Evolutionary conservation across 371 early-diverging fungal genomes (phyloP).

Genomic region (Lichtheimia corymbifera): DNA sequence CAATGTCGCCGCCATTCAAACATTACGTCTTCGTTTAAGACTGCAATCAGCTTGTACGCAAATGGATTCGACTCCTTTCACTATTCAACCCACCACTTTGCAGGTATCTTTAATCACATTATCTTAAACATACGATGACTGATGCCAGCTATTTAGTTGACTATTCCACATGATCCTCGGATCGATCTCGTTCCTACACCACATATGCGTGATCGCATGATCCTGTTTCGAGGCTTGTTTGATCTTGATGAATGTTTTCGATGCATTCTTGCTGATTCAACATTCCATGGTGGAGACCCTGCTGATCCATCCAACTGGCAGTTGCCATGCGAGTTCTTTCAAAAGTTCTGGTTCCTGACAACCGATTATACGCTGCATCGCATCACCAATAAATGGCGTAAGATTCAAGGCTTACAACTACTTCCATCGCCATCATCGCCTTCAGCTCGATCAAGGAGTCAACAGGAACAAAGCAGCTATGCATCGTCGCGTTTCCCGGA

Average conservation of each 20-base stretch:
- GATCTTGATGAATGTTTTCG: conserved; percentile 61
- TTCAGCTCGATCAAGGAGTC: conserved; percentile 3
- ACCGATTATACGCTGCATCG: conserved; percentile 40
- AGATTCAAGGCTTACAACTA: conserved; percentile 26
- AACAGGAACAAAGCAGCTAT: conserved; percentile 4
- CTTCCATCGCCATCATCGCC: not conserved
- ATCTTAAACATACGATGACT: not conserved
- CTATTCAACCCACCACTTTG: conserved; percentile 41
- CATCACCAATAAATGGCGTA: conserved; percentile 32
- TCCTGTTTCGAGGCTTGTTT: conserved; percentile 55
- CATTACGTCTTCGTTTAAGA: conserved; percentile 36
- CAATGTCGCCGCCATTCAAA: conserved; percentile 42
- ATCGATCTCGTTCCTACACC: conserved; percentile 60
- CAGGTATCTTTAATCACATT: conserved; percentile 28
- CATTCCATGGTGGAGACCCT: conserved; percentile 60
- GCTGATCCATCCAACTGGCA: conserved; percentile 58
- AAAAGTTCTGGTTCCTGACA: conserved; percentile 55
- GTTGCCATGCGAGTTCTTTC: conserved; percentile 54
- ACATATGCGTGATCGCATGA: conserved; percentile 64
- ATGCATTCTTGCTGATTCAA: conserved; percentile 43
- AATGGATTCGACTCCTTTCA: conserved; percentile 31
- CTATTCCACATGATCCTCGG: conserved; percentile 60
- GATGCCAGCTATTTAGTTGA: conserved; percentile 22
- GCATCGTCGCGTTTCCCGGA: conserved; percentile 1
- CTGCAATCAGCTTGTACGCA: conserved; percentile 36